These are phyloP conservation scores for Cryptomeria japonica DNA, from an alignment of 75 land plant genomes.

Conservation along the genomic window DNA sequence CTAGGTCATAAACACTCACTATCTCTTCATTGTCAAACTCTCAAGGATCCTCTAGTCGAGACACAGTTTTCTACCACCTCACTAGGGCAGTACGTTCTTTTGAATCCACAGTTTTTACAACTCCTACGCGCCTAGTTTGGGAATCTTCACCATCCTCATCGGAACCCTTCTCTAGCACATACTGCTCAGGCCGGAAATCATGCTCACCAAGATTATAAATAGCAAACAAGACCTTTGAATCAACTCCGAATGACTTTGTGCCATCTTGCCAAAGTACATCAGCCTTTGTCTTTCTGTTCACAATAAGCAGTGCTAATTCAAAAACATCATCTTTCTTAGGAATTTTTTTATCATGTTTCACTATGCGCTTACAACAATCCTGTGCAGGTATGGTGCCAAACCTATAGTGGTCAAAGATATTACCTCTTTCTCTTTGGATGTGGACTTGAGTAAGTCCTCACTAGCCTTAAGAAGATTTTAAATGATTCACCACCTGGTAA, in stretches of 20 bases:
- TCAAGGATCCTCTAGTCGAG: slow-evolving; percentile 65
- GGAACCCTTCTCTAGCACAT: slow-evolving; percentile 85
- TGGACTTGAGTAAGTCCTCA: no score
- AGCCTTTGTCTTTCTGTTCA: slow-evolving; percentile 69
- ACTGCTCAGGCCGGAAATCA: slow-evolving; percentile 93
- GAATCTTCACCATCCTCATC: slow-evolving; percentile 58
- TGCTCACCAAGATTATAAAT: slow-evolving; percentile 89
- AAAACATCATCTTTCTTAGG: slow-evolving; percentile 59
- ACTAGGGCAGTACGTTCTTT: slow-evolving; percentile 89
- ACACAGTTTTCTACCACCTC: slow-evolving; percentile 75
- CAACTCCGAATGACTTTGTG: slow-evolving; percentile 36
- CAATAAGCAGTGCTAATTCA: slow-evolving; percentile 71
- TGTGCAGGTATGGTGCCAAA: no score
- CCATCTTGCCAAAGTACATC: slow-evolving; percentile 99
- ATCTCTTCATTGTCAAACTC: slow-evolving; percentile 82
- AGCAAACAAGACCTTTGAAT: slow-evolving; percentile 65
- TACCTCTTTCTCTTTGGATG: no score
- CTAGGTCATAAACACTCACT: slow-evolving; percentile 96
- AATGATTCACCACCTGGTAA: no score
- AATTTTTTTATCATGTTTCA: slow-evolving; percentile 62
- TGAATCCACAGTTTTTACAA: slow-evolving; percentile 90
- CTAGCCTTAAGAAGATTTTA: no score
- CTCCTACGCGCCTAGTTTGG: slow-evolving; percentile 71
- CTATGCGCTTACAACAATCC: slow-evolving; percentile 51
- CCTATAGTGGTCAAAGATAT: no score